A percentile compares a stretch with the other conserved stretches of the same genome.
Conservation (phyloP, 345 rosid genomes). For the Sapria himalayana region DNA sequence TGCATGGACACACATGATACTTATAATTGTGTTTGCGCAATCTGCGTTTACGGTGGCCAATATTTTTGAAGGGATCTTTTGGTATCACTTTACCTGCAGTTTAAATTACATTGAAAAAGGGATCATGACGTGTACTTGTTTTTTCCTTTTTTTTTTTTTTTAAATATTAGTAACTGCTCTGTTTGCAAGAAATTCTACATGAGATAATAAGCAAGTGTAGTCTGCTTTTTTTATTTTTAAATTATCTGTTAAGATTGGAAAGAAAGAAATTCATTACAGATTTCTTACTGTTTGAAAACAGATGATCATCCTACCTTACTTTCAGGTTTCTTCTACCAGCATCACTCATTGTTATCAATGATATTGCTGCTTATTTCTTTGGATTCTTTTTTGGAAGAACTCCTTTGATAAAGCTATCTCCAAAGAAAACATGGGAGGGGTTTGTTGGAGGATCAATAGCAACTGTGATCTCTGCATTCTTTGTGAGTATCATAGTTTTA, state of each 20-base stretch:
- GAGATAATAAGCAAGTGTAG: too few species aligned
- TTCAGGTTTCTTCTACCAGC: slow-evolving; percentile 98
- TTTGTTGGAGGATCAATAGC: slow-evolving; percentile 86
- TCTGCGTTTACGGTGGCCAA: slow-evolving; percentile 97
- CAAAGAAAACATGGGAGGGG: slow-evolving; percentile 99
- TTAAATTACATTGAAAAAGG: too few species aligned
- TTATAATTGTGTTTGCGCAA: slow-evolving; percentile 83
- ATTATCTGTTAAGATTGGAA: too few species aligned
- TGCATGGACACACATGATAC: slow-evolving; percentile 99
- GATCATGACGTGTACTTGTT: too few species aligned
- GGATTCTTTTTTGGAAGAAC: slow-evolving; percentile 98
- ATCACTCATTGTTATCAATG: slow-evolving; percentile 81
- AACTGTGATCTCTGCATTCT: slow-evolving; percentile 76
- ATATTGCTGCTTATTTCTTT: slow-evolving; percentile 61
- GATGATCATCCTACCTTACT: too few species aligned
- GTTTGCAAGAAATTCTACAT: too few species aligned
- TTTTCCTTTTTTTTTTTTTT: too few species aligned
- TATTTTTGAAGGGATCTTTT: slow-evolving; percentile 96
- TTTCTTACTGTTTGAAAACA: too few species aligned
- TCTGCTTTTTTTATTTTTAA: too few species aligned
- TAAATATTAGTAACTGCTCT: too few species aligned
- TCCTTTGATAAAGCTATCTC: slow-evolving; percentile 83
- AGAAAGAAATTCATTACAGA: too few species aligned
- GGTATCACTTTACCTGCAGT: too few species aligned
- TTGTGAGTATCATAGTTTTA: slow-evolving; percentile 24